Conservation (phyloP, 2,329 filamentous ascomycete species). For the Aspergillus cejpii region DNA sequence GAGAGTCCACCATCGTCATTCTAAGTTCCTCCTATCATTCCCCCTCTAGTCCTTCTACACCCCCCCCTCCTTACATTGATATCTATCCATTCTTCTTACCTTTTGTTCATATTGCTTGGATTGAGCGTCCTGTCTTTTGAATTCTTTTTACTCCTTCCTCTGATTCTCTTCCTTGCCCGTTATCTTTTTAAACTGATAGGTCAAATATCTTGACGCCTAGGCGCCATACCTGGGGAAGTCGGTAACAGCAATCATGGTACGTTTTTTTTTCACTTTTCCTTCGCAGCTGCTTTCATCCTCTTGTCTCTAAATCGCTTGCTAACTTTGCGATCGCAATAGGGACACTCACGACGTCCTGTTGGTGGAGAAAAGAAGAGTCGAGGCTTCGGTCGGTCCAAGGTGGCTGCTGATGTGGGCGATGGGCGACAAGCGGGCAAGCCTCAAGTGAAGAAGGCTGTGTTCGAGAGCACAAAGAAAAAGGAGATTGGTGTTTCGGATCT, state of each 20-base stretch:
- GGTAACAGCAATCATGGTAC: conserved; percentile 31
- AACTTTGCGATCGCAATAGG: conserved; percentile 25
- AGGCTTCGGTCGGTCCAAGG: conserved; percentile 39
- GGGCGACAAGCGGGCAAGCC: conserved; percentile 47
- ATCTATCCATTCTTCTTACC: conserved; percentile 5
- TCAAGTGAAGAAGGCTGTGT: conserved; percentile 90
- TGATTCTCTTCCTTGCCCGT: conserved; percentile 8
- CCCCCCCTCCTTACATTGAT: conserved; percentile 3
- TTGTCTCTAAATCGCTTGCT: conserved; percentile 4
- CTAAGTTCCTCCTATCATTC: conserved; percentile 3
- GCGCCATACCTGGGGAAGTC: conserved; percentile 26
- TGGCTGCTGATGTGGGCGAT: conserved; percentile 37
- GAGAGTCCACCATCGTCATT: conserved; percentile 7
- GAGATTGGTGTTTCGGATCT: conserved; percentile 97
- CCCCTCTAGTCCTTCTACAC: conserved; percentile 14
- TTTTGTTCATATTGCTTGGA: conserved; percentile 8
- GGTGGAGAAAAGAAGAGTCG: conserved; percentile 41
- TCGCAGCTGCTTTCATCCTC: background rate
- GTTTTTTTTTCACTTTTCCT: conserved; percentile 8
- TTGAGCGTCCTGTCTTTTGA: conserved; percentile 13
- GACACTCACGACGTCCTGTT: conserved; percentile 40
- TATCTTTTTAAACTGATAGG: conserved; percentile 20
- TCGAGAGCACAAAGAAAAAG: conserved; percentile 97
- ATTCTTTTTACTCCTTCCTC: conserved; percentile 13
- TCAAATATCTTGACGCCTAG: conserved; percentile 28